phyloP scores from a whole-genome alignment of 345 rosid species.

The Aurinia saxatilis region DNA sequence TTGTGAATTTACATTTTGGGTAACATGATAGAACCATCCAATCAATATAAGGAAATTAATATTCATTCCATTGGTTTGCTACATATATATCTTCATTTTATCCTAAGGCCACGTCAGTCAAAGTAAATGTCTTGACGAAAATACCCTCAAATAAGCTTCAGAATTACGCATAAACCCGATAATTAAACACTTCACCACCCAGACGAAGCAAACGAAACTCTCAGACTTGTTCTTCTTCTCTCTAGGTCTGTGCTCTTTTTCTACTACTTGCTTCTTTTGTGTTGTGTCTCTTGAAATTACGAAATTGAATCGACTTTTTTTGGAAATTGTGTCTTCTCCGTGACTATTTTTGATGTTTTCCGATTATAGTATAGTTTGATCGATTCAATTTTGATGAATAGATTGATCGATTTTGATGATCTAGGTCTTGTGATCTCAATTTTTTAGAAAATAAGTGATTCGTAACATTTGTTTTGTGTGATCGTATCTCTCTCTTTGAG shows the following conservation, averaged over 20 bases:
- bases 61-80: neutral
- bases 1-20: too few relatives aligned
- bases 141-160: slow-evolving; percentile 7
- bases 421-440: neutral
- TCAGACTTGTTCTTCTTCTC: neutral
- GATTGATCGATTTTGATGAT: neutral
- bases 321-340: neutral
- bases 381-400: neutral
- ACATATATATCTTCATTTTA: neutral
- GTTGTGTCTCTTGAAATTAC: neutral
- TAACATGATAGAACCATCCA: too few relatives aligned
- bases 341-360: neutral
- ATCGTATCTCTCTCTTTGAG: neutral
- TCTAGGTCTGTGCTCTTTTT: neutral
- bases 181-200: neutral
- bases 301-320: neutral
- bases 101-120: neutral
- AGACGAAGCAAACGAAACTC: neutral
- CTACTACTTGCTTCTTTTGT: neutral
- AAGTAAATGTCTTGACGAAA: slow-evolving; percentile 3
- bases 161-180: slow-evolving; percentile 9
- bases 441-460: too few relatives aligned
- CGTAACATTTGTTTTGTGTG: neutral
- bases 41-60: too few relatives aligned
- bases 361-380: slow-evolving; percentile 12